Base-by-base conservation (phyloP, 1,284 basidiomycete species). In the Ustilago cynodontis region DNA sequence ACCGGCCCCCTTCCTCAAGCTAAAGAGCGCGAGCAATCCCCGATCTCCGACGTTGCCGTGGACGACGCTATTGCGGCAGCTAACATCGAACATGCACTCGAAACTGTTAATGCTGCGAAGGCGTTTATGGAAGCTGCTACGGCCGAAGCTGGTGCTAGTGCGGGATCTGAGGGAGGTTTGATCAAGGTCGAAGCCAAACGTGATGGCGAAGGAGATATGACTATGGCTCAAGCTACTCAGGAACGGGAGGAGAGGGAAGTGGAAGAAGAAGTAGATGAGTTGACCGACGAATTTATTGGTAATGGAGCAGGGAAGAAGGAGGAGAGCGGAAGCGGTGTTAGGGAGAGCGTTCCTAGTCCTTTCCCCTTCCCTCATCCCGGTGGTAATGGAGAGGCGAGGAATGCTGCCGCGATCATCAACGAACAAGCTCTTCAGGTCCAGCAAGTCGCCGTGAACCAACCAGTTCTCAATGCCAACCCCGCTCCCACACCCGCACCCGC, bases 1-100 rank as follows among this genome's bases (percentile, higher is more conserved):
- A 22, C 26, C 24, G 26, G 5, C 16, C 10, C 31, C 18, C 20
- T 39, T 14, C 29, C 18, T 18, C 22, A 55, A 13, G 22, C 37
- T 2, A 24, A 45, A 10, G 20, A 14, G 3, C 69, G 63, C 3
- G 41, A 41, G 20, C 50, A 51, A 1, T 62, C 59, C 2, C 64
- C 59, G 10, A 67, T 67, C 35, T 71, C 68, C n/a, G 68, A 71
- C 54, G 57, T 72, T 24, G 65, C 47, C 13, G 70, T 59, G 11
- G 58, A 47, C 14, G 35, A 57, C 24, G 47, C 47, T 3, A 49
- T 49, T 14, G 47, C 47, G 28, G 47, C 47, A 1, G 47, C 47
- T 9, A 26, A 13, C 5, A 18, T 49, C 47, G 47, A 49, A 13
- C 10, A 26, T 26, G 47, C 47, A 4, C 13, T 54, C 9, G 24